These are phyloP conservation scores for Mycena maculata DNA, from an alignment of 768 basidiomycete species.

Conservation along the genomic window DNA sequence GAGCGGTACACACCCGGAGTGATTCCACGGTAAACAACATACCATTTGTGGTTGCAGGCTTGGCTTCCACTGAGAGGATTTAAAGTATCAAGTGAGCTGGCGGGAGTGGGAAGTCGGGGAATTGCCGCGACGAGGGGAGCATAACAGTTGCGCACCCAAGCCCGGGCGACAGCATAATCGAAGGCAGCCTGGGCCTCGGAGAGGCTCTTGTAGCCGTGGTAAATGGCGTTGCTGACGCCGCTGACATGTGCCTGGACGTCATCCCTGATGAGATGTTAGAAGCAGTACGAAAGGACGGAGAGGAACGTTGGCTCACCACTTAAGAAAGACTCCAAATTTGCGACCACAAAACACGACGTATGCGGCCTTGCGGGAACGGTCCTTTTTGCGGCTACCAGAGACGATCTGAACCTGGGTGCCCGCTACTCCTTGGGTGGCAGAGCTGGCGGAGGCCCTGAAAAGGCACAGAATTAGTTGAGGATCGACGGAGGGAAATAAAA, in stretches of 20 bases:
- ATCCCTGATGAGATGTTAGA: not conserved
- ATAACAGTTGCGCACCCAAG: not conserved
- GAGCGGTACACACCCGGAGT: no score
- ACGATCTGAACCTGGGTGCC: not conserved
- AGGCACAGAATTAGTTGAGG: not conserved
- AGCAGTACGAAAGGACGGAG: not conserved
- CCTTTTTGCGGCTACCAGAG: not conserved
- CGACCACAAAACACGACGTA: conserved; percentile 4
- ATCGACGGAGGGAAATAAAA: not conserved
- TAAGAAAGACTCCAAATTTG: not conserved
- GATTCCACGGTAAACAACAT: no score
- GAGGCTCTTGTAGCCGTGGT: not conserved
- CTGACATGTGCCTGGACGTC: not conserved
- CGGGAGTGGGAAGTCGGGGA: not conserved
- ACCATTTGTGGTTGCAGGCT: not conserved
- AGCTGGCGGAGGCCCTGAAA: not conserved
- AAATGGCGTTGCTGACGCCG: not conserved
- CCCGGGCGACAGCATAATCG: not conserved
- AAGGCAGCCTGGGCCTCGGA: not conserved
- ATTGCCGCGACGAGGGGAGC: not conserved
- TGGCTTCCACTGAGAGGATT: not conserved
- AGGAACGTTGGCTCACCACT: not conserved
- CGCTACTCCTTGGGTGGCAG: not conserved
- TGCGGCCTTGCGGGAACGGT: not conserved
- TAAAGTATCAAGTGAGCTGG: no score